phyloP scores from a whole-genome alignment of 2,329 filamentous ascomycete genomes.

The Phialocephala sp. region DNA sequence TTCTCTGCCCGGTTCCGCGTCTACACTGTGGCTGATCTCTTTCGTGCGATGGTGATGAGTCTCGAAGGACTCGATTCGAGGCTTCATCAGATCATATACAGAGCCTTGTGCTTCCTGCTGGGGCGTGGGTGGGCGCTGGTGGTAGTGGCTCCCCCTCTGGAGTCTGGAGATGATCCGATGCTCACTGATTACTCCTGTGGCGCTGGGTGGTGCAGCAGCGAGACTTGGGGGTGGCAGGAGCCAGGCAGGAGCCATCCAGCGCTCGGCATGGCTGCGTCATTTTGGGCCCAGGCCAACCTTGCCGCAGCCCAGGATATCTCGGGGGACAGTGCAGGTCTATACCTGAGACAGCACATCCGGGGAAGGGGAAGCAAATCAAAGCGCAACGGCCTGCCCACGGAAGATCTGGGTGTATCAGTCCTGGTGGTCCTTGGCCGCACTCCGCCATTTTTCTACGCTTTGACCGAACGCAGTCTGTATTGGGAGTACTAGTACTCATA shows the following conservation, averaged over 20 bases:
- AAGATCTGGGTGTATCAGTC: not conserved
- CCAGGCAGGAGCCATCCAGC: not conserved
- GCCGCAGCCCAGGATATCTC: not conserved
- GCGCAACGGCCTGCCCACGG: not conserved
- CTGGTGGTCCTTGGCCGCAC: not conserved
- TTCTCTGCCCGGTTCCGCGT: slow-evolving; percentile 18
- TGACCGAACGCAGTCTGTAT: too few relatives aligned
- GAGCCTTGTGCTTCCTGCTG: slow-evolving; percentile 1
- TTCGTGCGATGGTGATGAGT: slow-evolving; percentile 1
- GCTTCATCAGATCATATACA: not conserved
- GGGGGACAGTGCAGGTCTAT: not conserved
- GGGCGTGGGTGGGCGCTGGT: not conserved
- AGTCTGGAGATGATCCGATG: not conserved
- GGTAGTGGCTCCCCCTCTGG: not conserved
- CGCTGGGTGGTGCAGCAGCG: not conserved
- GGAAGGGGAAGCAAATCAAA: not conserved
- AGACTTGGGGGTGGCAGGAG: not conserved
- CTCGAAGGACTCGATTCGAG: not conserved
- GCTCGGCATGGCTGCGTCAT: slow-evolving; percentile 2
- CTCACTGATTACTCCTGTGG: not conserved
- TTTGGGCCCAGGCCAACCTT: slow-evolving; percentile 7
- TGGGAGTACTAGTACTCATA: too few relatives aligned
- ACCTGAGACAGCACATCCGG: not conserved
- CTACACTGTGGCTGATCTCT: slow-evolving; percentile 15
- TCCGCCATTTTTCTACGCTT: not conserved